Conservation (phyloP, 2,329 filamentous ascomycete species). For the Aureobasidium pullulans region DNA sequence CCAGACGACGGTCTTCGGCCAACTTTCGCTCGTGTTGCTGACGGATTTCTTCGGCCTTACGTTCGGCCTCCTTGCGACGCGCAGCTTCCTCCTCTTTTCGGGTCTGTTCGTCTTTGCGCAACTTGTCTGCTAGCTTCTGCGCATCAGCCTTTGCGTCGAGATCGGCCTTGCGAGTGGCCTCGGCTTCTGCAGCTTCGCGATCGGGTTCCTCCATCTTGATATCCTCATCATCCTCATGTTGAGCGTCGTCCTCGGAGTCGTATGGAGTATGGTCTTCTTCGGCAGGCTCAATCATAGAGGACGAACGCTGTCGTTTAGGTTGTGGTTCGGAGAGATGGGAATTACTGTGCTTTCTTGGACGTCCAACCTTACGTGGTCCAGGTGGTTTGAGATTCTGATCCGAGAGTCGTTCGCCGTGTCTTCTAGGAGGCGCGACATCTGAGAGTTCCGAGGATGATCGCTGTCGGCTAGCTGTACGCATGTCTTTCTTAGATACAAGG, state of each 20-base stretch:
- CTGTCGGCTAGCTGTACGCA: slow-evolving; percentile 26
- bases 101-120: slow-evolving; percentile 21
- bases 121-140: slow-evolving; percentile 21
- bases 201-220: slow-evolving; percentile 17
- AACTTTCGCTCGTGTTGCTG: slow-evolving; percentile 16
- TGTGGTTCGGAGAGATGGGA: slow-evolving; percentile 19
- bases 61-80: slow-evolving; percentile 18
- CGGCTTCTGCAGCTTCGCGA: slow-evolving; percentile 18
- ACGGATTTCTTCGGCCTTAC: slow-evolving; percentile 21
- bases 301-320: slow-evolving; percentile 21
- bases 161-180: slow-evolving; percentile 18
- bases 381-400: slow-evolving; percentile 22
- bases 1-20: slow-evolving; percentile 15
- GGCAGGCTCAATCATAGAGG: slow-evolving; percentile 20
- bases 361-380: slow-evolving; percentile 20
- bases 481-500: slow-evolving; percentile 29
- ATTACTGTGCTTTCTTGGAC: slow-evolving; percentile 25
- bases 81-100: slow-evolving; percentile 16
- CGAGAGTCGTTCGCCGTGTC: slow-evolving; percentile 16
- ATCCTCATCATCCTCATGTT: slow-evolving; percentile 15
- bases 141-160: slow-evolving; percentile 18
- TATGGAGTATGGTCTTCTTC: slow-evolving; percentile 21
- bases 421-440: slow-evolving; percentile 21
- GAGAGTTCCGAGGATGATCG: slow-evolving; percentile 24
- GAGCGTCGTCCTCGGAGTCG: slow-evolving; percentile 14